A percentile compares a stretch with the other conserved stretches of the same genome.
phyloP scores from a whole-genome alignment of 2,329 filamentous ascomycete genomes.

The Cladosporium phlei region DNA sequence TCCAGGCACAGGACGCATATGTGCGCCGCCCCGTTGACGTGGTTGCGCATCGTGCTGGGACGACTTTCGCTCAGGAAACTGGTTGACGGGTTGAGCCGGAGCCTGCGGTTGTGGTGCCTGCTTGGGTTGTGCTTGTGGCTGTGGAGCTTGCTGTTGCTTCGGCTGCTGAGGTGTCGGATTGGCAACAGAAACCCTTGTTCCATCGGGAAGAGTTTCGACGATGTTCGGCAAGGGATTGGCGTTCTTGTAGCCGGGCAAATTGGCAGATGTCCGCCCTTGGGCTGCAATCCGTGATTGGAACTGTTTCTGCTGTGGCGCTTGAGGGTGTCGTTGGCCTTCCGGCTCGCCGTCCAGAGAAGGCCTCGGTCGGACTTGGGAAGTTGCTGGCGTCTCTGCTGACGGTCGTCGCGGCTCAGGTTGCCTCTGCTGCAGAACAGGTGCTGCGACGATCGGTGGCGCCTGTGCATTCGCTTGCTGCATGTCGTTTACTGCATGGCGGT shows the following conservation, averaged over 20 bases:
- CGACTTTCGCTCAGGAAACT: constrained; percentile 49
- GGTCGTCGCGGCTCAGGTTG: constrained; percentile 8
- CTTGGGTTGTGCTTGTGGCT: constrained; percentile 35
- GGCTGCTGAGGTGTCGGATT: constrained; percentile 20
- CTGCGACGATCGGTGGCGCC: constrained; percentile 9
- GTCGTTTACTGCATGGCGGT: not conserved
- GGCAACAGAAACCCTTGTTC: constrained; percentile 27
- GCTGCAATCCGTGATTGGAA: constrained; percentile 55
- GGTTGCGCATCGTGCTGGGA: constrained; percentile 32
- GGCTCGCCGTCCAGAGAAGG: constrained; percentile 11
- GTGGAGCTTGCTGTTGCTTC: constrained; percentile 22
- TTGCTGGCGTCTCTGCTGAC: constrained; percentile 5
- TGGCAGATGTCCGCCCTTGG: constrained; percentile 53
- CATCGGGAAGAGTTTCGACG: constrained; percentile 53
- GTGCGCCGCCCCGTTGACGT: constrained; percentile 32
- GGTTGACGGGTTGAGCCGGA: constrained; percentile 21
- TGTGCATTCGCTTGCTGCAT: constrained; percentile 1
- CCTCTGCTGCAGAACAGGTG: constrained; percentile 13
- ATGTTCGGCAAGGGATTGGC: constrained; percentile 52
- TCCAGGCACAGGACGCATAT: constrained; percentile 30
- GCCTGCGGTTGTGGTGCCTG: constrained; percentile 10
- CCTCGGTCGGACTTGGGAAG: constrained; percentile 9
- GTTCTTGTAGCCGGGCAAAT: constrained; percentile 44
- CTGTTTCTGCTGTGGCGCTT: constrained; percentile 40
- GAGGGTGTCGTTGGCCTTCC: constrained; percentile 21